Conservation (phyloP, 2,329 filamentous ascomycete species). For the Aspergillus ochraceoroseus region DNA sequence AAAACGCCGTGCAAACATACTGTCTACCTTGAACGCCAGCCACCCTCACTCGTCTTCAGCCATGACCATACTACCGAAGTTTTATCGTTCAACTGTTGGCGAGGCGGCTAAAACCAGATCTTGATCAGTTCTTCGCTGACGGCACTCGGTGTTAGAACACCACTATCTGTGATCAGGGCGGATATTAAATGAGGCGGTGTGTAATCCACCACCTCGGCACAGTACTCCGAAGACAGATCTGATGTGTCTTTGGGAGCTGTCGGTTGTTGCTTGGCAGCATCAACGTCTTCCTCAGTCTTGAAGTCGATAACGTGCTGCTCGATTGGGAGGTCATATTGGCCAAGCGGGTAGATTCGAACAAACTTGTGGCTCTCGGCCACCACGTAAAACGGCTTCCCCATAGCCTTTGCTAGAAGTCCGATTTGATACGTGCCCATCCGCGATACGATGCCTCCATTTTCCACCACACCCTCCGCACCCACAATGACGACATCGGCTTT, state of each 20-base stretch:
- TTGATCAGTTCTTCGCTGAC: conserved; percentile 65
- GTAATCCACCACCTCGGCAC: conserved; percentile 44
- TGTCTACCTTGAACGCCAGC: no score
- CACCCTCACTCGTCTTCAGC: no score
- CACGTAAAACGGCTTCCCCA: conserved; percentile 77
- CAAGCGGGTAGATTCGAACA: conserved; percentile 75
- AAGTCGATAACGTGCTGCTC: conserved; percentile 75
- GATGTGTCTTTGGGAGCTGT: conserved; percentile 21
- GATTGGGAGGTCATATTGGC: conserved; percentile 75
- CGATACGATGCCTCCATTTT: conserved; percentile 89
- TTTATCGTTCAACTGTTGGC: no score
- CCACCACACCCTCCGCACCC: conserved; percentile 76
- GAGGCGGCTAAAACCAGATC: conserved; percentile 39
- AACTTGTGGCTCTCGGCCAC: conserved; percentile 97
- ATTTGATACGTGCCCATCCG: conserved; percentile 83
- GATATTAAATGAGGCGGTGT: conserved; percentile 59
- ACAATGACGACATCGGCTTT: conserved; percentile 66
- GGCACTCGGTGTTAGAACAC: conserved; percentile 59
- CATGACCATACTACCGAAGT: no score
- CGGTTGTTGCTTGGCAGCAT: conserved; percentile 45
- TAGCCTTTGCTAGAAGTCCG: conserved; percentile 68
- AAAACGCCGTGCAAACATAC: no score
- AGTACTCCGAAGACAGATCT: conserved; percentile 19
- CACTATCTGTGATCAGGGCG: conserved; percentile 61
- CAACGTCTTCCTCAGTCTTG: conserved; percentile 51